These are phyloP conservation scores for Anastatica hierochuntica DNA, from an alignment of 345 rosid species.

Conservation along the genomic window DNA sequence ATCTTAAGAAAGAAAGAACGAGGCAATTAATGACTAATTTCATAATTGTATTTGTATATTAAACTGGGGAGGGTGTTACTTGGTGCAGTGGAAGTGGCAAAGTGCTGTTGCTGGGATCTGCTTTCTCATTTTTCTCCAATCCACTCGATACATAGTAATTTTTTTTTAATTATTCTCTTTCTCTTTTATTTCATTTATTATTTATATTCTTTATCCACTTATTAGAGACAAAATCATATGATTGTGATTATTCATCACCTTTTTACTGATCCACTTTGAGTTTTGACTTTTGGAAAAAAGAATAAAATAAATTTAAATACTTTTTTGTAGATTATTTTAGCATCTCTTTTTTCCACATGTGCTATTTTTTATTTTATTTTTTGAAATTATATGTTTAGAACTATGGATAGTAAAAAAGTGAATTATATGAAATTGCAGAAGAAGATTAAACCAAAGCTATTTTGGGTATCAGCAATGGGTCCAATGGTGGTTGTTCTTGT, in stretches of 20 bases:
- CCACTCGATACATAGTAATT: slow-evolving; percentile 57
- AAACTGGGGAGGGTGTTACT: slow-evolving; percentile 12
- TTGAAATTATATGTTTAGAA: not conserved
- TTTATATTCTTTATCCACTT: not conserved
- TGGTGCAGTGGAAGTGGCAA: slow-evolving; percentile 74
- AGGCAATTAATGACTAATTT: not conserved
- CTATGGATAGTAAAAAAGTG: not conserved
- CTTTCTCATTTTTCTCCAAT: slow-evolving; percentile 60
- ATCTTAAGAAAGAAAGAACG: not conserved
- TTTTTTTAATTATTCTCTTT: slow-evolving; percentile 2
- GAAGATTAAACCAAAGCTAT: slow-evolving; percentile 55
- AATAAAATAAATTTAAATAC: not conserved
- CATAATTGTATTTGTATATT: not conserved
- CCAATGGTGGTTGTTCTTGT: slow-evolving; percentile 66
- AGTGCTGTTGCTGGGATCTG: slow-evolving; percentile 50
- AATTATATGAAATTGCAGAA: slow-evolving; percentile 29
- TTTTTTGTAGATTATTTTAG: too few relatives aligned
- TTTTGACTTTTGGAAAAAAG: not conserved
- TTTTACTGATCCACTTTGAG: slow-evolving; percentile 2
- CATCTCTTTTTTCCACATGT: too few relatives aligned
- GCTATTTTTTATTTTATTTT: not conserved
- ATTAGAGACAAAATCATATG: slow-evolving; percentile 13
- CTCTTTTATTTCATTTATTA: not conserved
- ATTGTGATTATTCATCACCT: not conserved
- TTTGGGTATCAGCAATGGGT: slow-evolving; percentile 82